Conservation (phyloP, 768 basidiomycete species). For the Macrolepiota fuliginosa region DNA sequence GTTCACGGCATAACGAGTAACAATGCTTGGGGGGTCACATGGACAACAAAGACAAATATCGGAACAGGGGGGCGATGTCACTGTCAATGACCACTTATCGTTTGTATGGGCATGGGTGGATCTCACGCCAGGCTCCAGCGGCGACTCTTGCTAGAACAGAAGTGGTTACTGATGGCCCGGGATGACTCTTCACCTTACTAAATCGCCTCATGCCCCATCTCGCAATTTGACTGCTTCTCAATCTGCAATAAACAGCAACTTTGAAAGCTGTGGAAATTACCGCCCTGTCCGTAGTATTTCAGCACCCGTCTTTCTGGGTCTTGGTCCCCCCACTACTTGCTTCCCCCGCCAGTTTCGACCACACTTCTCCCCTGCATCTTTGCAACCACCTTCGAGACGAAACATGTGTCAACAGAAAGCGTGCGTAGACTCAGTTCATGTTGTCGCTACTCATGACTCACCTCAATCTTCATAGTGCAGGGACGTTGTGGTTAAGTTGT, state of each 20-base stretch:
- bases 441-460: constrained; percentile 8
- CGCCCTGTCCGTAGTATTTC: constrained; percentile 10
- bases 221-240: constrained; percentile 10
- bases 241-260: constrained; percentile 9
- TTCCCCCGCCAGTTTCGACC: not conserved
- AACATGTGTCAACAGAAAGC: constrained; percentile 75
- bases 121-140: constrained; percentile 31
- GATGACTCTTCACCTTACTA: constrained; percentile 21
- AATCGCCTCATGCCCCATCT: constrained; percentile 26
- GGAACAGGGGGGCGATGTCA: constrained; percentile 23
- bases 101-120: constrained; percentile 30
- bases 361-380: constrained; percentile 2
- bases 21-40: constrained; percentile 26
- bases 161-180: constrained; percentile 23
- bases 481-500: constrained; percentile 72
- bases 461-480: constrained; percentile 49
- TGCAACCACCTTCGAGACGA: not conserved
- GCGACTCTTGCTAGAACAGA: constrained; percentile 23
- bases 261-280: constrained; percentile 12
- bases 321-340: constrained; percentile 16
- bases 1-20: constrained; percentile 2
- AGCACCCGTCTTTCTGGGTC: constrained; percentile 1
- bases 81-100: not conserved
- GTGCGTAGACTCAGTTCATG: constrained; percentile 49
- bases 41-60: constrained; percentile 30